phyloP scores from a whole-genome alignment of 129 eudicot species.

The Cynara cardunculus region DNA sequence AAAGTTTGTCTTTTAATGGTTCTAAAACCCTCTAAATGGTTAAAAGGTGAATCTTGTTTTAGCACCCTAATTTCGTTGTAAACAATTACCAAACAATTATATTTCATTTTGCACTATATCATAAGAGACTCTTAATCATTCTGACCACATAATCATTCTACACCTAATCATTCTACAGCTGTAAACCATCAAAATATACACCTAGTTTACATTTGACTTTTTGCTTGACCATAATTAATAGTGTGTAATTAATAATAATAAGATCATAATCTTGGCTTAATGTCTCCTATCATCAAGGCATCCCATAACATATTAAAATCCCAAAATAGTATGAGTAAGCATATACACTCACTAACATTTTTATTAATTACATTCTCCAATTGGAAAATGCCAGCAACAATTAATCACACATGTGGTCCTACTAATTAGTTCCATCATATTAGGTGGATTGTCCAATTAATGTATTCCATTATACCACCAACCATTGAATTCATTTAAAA shows the following conservation, averaged over 20 bases:
- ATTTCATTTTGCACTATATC: too few relatives aligned
- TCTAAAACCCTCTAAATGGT: too few relatives aligned
- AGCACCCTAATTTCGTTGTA: too few relatives aligned
- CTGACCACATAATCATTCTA: not conserved
- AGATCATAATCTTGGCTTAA: constrained; percentile 32
- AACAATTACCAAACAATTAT: too few relatives aligned
- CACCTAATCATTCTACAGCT: too few relatives aligned
- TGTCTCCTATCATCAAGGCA: constrained; percentile 50
- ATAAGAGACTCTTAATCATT: too few relatives aligned
- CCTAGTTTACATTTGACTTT: constrained; percentile 20
- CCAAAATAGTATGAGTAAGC: constrained; percentile 31
- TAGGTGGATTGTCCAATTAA: constrained; percentile 35
- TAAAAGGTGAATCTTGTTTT: too few relatives aligned
- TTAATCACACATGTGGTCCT: constrained; percentile 3
- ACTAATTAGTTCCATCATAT: constrained; percentile 14
- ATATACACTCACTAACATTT: constrained; percentile 21
- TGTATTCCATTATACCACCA: constrained; percentile 41
- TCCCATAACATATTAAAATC: constrained; percentile 13
- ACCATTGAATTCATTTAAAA: constrained; percentile 31
- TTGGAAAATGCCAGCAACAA: constrained; percentile 35
- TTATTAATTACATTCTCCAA: constrained; percentile 21
- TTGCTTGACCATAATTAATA: not conserved
- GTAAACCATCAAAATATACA: not conserved
- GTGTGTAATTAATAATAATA: constrained; percentile 18
- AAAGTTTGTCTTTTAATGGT: too few relatives aligned